phyloP scores from a whole-genome alignment of 2,329 filamentous ascomycete species.

The Xylariaceae sp. region DNA sequence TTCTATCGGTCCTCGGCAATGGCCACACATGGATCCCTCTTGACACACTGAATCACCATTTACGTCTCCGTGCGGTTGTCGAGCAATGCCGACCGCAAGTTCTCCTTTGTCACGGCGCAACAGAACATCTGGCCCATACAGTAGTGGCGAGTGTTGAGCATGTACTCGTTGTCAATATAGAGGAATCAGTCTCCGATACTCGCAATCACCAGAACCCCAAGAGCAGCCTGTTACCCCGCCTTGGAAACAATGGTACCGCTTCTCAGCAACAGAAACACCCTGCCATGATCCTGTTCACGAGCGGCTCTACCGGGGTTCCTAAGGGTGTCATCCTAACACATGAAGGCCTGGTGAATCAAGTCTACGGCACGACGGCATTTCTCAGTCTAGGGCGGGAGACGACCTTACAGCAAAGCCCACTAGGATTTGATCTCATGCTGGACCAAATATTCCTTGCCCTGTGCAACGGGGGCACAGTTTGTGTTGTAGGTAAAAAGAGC shows the following conservation, averaged over 20 bases:
- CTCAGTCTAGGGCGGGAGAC: slow-evolving; percentile 20
- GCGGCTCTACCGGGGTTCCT: slow-evolving; percentile 24
- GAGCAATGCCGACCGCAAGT: background rate
- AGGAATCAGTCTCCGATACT: no score
- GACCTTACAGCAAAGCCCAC: slow-evolving; percentile 38
- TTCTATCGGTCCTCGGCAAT: slow-evolving; percentile 24
- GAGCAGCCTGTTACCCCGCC: no score
- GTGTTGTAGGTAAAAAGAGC: slow-evolving; percentile 29
- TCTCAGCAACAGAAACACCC: no score
- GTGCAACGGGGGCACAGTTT: slow-evolving; percentile 34
- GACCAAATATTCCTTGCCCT: slow-evolving; percentile 25
- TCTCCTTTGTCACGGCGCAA: background rate
- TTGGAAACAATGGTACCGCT: no score
- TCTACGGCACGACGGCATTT: slow-evolving; percentile 20
- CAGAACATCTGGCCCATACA: no score
- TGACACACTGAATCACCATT: slow-evolving; percentile 24
- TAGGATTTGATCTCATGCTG: slow-evolving; percentile 39
- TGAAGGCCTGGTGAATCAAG: slow-evolving; percentile 25
- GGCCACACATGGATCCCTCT: slow-evolving; percentile 32
- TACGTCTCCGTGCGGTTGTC: background rate
- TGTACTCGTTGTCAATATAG: no score
- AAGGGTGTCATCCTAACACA: slow-evolving; percentile 34
- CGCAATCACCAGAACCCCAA: no score
- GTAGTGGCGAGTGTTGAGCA: no score
- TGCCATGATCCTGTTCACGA: slow-evolving; percentile 24